Percentiles rank a stretch among this genome's conserved stretches.
These are phyloP conservation scores for Fusarium virguliforme DNA, from an alignment of 2,329 filamentous ascomycete genomes.

Conservation along the genomic window DNA sequence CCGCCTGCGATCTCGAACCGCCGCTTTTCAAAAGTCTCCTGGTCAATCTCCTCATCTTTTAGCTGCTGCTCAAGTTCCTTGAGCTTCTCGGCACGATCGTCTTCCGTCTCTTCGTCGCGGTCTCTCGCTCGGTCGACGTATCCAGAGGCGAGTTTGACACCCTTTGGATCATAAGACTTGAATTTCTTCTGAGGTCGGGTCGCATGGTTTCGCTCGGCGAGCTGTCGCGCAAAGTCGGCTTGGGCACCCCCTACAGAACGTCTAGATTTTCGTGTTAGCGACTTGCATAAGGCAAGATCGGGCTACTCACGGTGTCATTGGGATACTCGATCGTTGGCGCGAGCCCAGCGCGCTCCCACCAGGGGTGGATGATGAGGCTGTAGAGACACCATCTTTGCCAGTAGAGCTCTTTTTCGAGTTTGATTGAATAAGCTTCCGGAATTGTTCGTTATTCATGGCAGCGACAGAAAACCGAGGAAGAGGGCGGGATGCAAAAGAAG, in stretches of 20 bases:
- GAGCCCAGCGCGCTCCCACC: slow-evolving; percentile 77
- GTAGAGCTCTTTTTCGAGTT: slow-evolving; percentile 60
- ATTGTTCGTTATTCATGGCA: slow-evolving; percentile 95
- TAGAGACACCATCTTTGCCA: slow-evolving; percentile 64
- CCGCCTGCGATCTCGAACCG: slow-evolving; percentile 86
- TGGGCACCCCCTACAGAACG: slow-evolving; percentile 73
- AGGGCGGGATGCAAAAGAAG: slow-evolving; percentile 5
- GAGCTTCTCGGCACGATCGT: slow-evolving; percentile 75
- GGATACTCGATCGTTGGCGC: slow-evolving; percentile 83
- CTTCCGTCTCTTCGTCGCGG: slow-evolving; percentile 69
- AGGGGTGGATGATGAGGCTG: slow-evolving; percentile 48
- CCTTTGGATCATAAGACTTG: slow-evolving; percentile 85
- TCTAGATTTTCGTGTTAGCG: slow-evolving; percentile 59
- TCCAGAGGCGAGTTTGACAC: slow-evolving; percentile 82
- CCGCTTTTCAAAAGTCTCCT: slow-evolving; percentile 82
- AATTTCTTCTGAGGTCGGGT: slow-evolving; percentile 78
- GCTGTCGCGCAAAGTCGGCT: slow-evolving; percentile 85
- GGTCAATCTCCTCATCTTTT: slow-evolving; percentile 88
- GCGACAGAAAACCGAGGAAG: not conserved
- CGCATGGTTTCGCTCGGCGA: slow-evolving; percentile 79
- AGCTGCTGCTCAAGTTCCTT: slow-evolving; percentile 85
- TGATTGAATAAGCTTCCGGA: slow-evolving; percentile 81
- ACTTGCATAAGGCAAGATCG: not conserved
- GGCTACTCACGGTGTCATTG: slow-evolving; percentile 89
- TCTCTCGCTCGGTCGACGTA: slow-evolving; percentile 87